Conservation (phyloP, 2,329 filamentous ascomycete species). For the Pestalotiopsis sp. region DNA sequence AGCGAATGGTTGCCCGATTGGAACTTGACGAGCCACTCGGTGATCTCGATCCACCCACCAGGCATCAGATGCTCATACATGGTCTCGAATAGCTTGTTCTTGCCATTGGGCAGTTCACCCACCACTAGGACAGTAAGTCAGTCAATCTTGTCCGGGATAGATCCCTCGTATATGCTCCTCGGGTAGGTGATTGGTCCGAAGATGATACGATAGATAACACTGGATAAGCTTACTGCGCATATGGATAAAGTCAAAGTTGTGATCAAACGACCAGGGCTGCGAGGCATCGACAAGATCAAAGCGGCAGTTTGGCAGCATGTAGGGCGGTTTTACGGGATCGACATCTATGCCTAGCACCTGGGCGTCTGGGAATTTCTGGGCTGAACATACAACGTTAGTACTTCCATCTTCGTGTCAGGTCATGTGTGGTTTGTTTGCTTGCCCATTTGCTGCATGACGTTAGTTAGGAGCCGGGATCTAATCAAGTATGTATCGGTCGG, state of each 20-base stretch:
- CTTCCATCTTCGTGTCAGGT: background rate
- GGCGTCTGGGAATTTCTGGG: conserved; percentile 22
- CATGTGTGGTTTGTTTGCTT: background rate
- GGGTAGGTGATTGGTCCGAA: too few species aligned
- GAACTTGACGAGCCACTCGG: conserved; percentile 35
- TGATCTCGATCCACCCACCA: conserved; percentile 39
- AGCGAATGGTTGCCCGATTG: conserved; percentile 31
- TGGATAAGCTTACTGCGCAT: conserved; percentile 26
- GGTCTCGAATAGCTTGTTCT: conserved; percentile 28
- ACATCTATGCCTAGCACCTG: conserved; percentile 34
- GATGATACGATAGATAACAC: background rate
- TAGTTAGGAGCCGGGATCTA: background rate
- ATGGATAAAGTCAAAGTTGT: conserved; percentile 34
- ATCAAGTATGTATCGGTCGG: background rate
- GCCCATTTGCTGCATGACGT: conserved; percentile 5
- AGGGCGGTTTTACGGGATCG: conserved; percentile 30
- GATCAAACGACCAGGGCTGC: conserved; percentile 28
- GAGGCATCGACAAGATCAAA: conserved; percentile 31
- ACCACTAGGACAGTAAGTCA: conserved; percentile 19
- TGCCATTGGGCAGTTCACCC: conserved; percentile 28
- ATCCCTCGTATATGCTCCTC: too few species aligned
- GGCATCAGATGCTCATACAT: conserved; percentile 35
- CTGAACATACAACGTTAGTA: conserved; percentile 2
- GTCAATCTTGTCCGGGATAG: background rate
- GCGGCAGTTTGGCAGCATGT: conserved; percentile 29